Conservation (phyloP, 371 early-diverging fungal species). For the Rhizomucor miehei region DNA sequence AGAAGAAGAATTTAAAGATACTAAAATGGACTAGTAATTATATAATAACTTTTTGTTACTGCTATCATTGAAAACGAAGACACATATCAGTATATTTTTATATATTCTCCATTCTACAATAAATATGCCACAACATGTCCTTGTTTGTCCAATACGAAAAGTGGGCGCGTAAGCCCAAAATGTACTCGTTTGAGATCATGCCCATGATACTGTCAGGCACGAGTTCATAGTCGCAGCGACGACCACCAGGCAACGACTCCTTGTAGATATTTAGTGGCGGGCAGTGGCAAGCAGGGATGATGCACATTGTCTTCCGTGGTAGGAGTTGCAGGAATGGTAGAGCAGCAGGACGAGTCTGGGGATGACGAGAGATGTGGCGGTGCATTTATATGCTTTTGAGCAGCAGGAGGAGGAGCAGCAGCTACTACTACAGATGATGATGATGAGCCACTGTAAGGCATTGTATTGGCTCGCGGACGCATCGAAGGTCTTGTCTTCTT, state of each 20-base stretch:
- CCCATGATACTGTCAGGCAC: conserved; percentile 45
- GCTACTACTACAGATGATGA: no score
- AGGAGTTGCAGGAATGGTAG: background rate
- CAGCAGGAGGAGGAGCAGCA: no score
- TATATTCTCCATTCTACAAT: conserved; percentile 32
- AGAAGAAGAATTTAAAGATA: no score
- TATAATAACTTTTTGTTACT: background rate
- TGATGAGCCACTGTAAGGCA: no score
- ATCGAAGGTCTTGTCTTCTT: background rate
- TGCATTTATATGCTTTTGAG: no score
- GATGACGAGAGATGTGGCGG: no score
- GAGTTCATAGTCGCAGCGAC: conserved; percentile 43
- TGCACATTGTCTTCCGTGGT: background rate
- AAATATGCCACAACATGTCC: conserved; percentile 50
- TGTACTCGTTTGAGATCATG: conserved; percentile 49
- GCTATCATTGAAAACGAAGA: no score
- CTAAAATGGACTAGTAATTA: no score
- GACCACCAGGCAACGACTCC: conserved; percentile 4
- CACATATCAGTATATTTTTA: background rate
- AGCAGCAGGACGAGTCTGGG: background rate
- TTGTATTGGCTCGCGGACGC: no score
- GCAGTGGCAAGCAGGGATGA: conserved; percentile 1
- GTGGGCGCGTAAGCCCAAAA: conserved; percentile 46
- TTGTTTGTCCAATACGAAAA: conserved; percentile 54
- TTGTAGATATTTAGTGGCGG: background rate